A percentile compares a stretch with the other conserved stretches of the same genome.
These are phyloP conservation scores for Penicillium antarcticum DNA, from an alignment of 495 filamentous ascomycete species.

Conservation along the genomic window DNA sequence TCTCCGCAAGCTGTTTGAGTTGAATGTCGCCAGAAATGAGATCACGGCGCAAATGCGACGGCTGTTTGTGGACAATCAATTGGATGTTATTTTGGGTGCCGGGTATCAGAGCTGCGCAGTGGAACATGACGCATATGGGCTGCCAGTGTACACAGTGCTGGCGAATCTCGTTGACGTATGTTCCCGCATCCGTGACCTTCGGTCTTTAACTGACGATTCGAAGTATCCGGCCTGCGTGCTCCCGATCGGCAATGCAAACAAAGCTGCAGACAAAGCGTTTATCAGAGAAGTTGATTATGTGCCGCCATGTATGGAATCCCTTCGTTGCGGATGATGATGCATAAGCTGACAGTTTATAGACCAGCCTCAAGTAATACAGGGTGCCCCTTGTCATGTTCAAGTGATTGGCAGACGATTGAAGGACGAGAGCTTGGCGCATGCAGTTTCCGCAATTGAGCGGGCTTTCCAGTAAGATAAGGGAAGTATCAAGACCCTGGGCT, in stretches of 20 bases:
- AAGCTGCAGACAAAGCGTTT: constrained; percentile 9
- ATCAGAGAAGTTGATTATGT: constrained; percentile 15
- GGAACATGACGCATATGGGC: constrained; percentile 11
- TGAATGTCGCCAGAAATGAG: constrained; percentile 3
- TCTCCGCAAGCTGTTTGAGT: constrained; percentile 13
- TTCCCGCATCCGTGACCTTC: not conserved
- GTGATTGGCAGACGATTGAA: constrained; percentile 24
- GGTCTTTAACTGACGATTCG: not conserved
- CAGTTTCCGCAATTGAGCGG: constrained; percentile 12
- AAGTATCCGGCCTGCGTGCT: constrained; percentile 20
- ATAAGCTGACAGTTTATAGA: constrained; percentile 7
- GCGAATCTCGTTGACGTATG: constrained; percentile 19
- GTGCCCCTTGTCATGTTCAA: constrained; percentile 29
- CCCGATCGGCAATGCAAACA: constrained; percentile 14
- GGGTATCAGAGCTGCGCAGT: constrained; percentile 17
- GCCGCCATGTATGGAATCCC: constrained; percentile 10
- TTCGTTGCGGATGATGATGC: too few relatives aligned
- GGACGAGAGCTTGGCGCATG: constrained; percentile 20
- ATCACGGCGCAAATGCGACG: constrained; percentile 14
- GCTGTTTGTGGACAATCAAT: constrained; percentile 4
- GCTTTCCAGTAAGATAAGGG: too few relatives aligned
- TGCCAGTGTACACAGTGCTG: constrained; percentile 13
- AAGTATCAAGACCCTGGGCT: too few relatives aligned
- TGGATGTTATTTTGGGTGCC: constrained; percentile 18
- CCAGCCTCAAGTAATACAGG: constrained; percentile 17